Conservation (phyloP, 2,329 filamentous ascomycete species). For the Sclerotinia minor region DNA sequence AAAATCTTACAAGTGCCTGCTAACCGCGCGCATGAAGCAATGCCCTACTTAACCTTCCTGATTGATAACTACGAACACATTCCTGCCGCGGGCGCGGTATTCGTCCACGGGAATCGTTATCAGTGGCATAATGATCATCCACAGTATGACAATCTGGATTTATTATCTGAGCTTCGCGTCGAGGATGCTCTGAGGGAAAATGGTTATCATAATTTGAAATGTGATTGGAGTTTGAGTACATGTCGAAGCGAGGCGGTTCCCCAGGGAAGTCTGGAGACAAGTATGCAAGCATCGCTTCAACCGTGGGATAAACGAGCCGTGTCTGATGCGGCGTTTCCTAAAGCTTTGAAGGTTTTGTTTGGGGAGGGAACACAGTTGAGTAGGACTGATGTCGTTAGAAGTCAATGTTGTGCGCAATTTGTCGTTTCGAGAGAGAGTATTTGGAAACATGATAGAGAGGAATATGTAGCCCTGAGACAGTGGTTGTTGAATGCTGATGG, state of each 20-base stretch:
- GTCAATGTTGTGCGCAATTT: constrained; percentile 59
- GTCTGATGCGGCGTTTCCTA: constrained; percentile 44
- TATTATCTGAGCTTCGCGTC: constrained; percentile 46
- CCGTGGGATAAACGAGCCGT: constrained; percentile 48
- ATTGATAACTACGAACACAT: constrained; percentile 49
- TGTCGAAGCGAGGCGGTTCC: constrained; percentile 42
- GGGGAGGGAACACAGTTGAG: constrained; percentile 45
- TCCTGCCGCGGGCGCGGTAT: constrained; percentile 45
- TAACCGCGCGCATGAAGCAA: constrained; percentile 51
- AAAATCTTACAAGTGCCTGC: constrained; percentile 46
- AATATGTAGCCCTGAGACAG: constrained; percentile 54
- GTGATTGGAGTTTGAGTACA: constrained; percentile 51
- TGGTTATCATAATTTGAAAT: constrained; percentile 52
- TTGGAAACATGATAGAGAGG: constrained; percentile 50
- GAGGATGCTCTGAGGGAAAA: constrained; percentile 42
- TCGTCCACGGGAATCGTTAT: constrained; percentile 47
- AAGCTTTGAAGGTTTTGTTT: constrained; percentile 43
- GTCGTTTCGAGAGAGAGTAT: constrained; percentile 51
- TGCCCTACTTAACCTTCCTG: constrained; percentile 49
- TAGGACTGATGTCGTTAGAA: constrained; percentile 47
- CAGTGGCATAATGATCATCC: constrained; percentile 49
- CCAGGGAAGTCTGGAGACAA: constrained; percentile 47
- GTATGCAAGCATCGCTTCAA: constrained; percentile 43
- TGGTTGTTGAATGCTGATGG: constrained; percentile 51
- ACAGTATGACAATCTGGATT: constrained; percentile 48